These are phyloP conservation scores for Daldinia vernicosa DNA, from an alignment of 495 filamentous ascomycete species.

Conservation along the genomic window DNA sequence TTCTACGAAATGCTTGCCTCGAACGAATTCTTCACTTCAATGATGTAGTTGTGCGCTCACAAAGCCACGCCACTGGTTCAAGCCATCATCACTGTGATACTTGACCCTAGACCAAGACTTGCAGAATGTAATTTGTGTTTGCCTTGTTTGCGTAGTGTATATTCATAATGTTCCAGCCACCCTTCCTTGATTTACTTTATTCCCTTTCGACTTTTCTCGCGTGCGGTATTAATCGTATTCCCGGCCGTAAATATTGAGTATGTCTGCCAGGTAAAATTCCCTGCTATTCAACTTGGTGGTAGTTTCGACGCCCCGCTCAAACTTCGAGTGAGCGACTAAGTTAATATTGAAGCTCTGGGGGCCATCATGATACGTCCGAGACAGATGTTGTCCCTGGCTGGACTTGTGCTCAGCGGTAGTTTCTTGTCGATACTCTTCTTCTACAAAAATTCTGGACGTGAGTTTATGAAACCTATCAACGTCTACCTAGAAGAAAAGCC, in stretches of 20 bases:
- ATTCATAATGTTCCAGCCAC: neutral
- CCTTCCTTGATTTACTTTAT: neutral
- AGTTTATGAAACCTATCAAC: constrained; percentile 3
- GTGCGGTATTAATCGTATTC: neutral
- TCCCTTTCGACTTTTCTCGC: neutral
- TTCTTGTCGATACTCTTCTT: constrained; percentile 11
- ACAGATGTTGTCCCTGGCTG: constrained; percentile 10
- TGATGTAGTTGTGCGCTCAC: constrained; percentile 2
- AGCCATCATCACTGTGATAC: neutral
- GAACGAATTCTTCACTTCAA: neutral
- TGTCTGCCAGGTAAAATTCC: neutral
- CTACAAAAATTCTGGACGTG: neutral
- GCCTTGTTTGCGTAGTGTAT: neutral
- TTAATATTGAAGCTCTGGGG: neutral
- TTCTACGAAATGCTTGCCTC: neutral
- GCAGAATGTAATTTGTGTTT: neutral
- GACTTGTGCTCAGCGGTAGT: constrained; percentile 15
- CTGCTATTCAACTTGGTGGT: neutral
- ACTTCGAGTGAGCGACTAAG: neutral
- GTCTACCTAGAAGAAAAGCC: neutral
- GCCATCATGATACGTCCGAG: constrained; percentile 15
- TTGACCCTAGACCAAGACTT: neutral
- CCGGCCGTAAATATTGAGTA: neutral
- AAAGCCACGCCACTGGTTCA: neutral
- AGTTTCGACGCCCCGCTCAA: neutral